Evolutionary conservation across 768 basidiomycete genomes (phyloP), one percentile per base, ranked within the genome.

Genomic region (Agrocybe praecox): DNA sequence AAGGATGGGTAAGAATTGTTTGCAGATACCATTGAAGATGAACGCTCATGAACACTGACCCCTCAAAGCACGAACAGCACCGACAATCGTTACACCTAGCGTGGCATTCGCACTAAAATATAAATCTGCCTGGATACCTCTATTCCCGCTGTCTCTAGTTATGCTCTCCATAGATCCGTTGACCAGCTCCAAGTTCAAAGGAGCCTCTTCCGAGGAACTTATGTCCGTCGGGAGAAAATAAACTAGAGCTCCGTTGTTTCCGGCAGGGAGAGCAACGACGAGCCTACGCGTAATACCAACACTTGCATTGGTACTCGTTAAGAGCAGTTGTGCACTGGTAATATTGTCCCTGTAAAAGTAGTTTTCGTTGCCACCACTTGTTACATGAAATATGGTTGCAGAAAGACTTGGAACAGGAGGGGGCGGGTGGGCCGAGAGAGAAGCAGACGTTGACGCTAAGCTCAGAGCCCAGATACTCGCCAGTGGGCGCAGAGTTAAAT

Each of bases 261-360:
- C 78, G 26, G 76, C 72, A 22, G 78, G 78, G 40, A 78, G 69
- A 24, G 76, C 77, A 3, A 70, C 71, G 32, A 80, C 76, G 36
- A 79, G 65, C 14, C 77, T 67, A 5, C 71, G 67, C 10, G 68
- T 67, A 22, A 55, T 60, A 22, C 52, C 62, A 11, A 65, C 57
- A 49, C 62, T 67, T 33, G 66, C 56, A 9, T 62, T 23, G 47
- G 57, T 45, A 36, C 66, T 72, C 3, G 76, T 73, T 3, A 80
- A 61, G 24, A 80, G 70, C 15, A 80, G 64, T 59, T 80, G 77
- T 2, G 68, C 73, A 22, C 70, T 68, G 19, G 77, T 75, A 44
- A 70, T 53, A 58, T 76, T 71, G 57, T 78, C 74, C 8, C 77
- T 63, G 49, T 73, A 72, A 57, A 78, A 74, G 62, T 75, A 77